These are phyloP conservation scores for Saccharum officinarum DNA, from an alignment of 176 grass and related monocot species.

Conservation along the genomic window DNA sequence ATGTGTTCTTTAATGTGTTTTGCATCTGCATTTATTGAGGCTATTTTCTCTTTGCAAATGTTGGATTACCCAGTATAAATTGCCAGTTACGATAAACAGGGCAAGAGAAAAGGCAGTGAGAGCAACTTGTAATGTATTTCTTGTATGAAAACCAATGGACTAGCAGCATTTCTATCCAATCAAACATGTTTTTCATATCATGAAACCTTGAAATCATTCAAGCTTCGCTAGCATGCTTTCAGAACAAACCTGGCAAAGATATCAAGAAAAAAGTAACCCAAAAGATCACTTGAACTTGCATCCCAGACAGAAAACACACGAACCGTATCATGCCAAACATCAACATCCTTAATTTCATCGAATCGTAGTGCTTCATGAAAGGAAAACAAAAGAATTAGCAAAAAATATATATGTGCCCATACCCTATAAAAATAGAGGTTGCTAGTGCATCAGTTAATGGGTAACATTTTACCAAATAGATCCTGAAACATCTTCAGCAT, in stretches of 20 bases:
- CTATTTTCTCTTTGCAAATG: background rate
- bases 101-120: conserved; percentile 13
- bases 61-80: background rate
- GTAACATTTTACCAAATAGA: conserved; percentile 78
- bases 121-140: conserved; percentile 17
- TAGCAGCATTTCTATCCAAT: conserved; percentile 10
- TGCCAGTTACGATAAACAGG: conserved; percentile 8
- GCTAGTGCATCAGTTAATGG: conserved; percentile 21
- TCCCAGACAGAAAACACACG: conserved; percentile 80
- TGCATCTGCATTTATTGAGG: background rate
- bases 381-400: conserved; percentile 26
- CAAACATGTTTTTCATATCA: conserved; percentile 2
- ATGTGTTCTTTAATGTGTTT: conserved; percentile 21
- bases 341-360: conserved; percentile 77
- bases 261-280: conserved; percentile 97
- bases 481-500: conserved; percentile 96
- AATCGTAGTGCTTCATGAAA: conserved; percentile 71
- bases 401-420: conserved; percentile 16
- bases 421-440: background rate
- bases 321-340: conserved; percentile 92
- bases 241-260: conserved; percentile 75
- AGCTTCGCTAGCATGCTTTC: conserved; percentile 13
- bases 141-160: background rate
- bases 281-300: conserved; percentile 68
- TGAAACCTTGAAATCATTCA: conserved; percentile 25